These are phyloP conservation scores for Gossypium mustelinum DNA, from an alignment of 345 rosid species.

Conservation along the genomic window DNA sequence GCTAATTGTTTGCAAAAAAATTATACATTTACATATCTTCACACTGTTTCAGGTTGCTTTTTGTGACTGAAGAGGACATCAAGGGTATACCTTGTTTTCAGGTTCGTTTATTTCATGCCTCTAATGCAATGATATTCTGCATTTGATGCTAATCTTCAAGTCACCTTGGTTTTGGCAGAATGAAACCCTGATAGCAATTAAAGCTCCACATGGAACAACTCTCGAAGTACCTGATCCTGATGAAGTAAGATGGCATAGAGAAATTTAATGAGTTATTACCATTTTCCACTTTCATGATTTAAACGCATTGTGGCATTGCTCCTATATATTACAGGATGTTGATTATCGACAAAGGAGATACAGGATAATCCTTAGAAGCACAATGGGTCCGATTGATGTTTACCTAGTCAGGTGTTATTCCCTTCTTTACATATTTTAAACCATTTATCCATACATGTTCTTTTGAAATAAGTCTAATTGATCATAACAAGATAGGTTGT, in stretches of 20 bases:
- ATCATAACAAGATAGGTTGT: constrained; percentile 7
- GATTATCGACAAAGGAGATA: constrained; percentile 82
- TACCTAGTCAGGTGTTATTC: constrained; percentile 75
- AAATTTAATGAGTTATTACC: neutral
- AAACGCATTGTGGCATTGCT: constrained; percentile 26
- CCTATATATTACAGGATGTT: constrained; percentile 49
- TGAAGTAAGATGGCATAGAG: constrained; percentile 50
- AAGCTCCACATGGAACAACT: constrained; percentile 99
- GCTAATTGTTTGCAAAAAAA: constrained; percentile 9
- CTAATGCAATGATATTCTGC: constrained; percentile 1
- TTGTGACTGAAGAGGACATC: constrained; percentile 86
- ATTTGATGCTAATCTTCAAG: constrained; percentile 12
- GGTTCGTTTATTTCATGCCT: constrained; percentile 34
- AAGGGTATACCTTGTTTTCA: constrained; percentile 71
- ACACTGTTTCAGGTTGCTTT: constrained; percentile 73
- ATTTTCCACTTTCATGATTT: constrained; percentile 17
- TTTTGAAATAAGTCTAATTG: neutral
- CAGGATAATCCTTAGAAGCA: constrained; percentile 89
- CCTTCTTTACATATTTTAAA: constrained; percentile 2
- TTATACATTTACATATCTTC: constrained; percentile 18
- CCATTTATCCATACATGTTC: neutral
- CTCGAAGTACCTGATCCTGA: constrained; percentile 94
- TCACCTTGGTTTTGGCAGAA: constrained; percentile 47
- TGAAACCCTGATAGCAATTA: constrained; percentile 89
- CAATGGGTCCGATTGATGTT: constrained; percentile 96